Evolutionary conservation across 768 basidiomycete genomes (phyloP).

Genomic region (Sarcodon sp.): DNA sequence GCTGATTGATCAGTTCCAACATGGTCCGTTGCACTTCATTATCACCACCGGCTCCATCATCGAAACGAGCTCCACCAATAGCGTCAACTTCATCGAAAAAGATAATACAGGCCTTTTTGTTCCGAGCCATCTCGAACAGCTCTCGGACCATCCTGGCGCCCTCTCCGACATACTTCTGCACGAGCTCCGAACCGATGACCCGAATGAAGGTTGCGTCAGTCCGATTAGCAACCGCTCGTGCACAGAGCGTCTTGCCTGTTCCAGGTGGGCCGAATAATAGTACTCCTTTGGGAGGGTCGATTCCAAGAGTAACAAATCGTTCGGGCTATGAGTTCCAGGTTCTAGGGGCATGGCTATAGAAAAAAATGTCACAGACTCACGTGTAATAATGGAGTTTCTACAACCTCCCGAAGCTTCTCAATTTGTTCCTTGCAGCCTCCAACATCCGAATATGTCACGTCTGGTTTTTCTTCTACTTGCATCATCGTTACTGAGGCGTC

Average conservation of each 20-base stretch:
- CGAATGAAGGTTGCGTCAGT: constrained; percentile 99
- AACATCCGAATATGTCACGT: constrained; percentile 95
- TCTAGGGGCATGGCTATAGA: neutral
- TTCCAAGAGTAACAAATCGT: constrained; percentile 94
- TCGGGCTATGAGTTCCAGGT: constrained; percentile 57
- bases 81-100: constrained; percentile 99
- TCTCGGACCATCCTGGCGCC: constrained; percentile 98
- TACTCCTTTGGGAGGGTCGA: constrained; percentile 98
- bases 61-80: constrained; percentile 94
- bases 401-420: constrained; percentile 96
- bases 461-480: constrained; percentile 98
- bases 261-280: constrained; percentile 92
- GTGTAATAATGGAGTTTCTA: constrained; percentile 89
- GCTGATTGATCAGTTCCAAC: constrained; percentile 97
- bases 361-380: constrained; percentile 29
- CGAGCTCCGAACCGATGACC: constrained; percentile 96
- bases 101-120: constrained; percentile 98
- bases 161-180: constrained; percentile 99
- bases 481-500: constrained; percentile 99
- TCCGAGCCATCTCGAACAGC: constrained; percentile 97
- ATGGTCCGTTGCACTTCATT: constrained; percentile 99
- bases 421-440: constrained; percentile 99
- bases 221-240: constrained; percentile 94
- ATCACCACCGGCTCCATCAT: constrained; percentile 97
- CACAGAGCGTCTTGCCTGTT: constrained; percentile 98